Percentiles rank a stretch among this genome's conserved stretches.
Evolutionary conservation across 345 rosid genomes (phyloP).

Genomic region (Rubroshorea leprosula): DNA sequence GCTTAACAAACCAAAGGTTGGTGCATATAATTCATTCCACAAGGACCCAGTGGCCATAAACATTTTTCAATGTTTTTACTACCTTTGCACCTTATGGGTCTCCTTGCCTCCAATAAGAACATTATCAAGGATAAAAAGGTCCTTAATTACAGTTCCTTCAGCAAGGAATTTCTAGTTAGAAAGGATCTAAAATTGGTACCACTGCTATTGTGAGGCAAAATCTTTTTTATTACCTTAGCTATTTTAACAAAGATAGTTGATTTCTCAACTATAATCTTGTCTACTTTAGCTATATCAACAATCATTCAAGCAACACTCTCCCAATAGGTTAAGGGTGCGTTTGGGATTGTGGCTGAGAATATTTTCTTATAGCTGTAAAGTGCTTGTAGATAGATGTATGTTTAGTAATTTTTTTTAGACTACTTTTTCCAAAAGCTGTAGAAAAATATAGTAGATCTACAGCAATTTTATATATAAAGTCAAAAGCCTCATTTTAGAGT

Average conservation of each 20-base stretch:
- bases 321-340: conserved; percentile 80
- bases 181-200: conserved; percentile 65
- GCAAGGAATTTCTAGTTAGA: conserved; percentile 78
- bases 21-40: conserved; percentile 54
- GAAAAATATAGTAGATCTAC: too few relatives aligned
- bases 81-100: conserved; percentile 51
- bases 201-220: conserved; percentile 60
- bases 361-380: too few relatives aligned
- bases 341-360: too few relatives aligned
- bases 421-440: too few relatives aligned
- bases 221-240: conserved; percentile 72
- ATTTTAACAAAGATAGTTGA: conserved; percentile 73
- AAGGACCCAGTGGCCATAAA: conserved; percentile 74
- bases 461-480: too few relatives aligned
- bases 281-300: conserved; percentile 66
- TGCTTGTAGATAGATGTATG: too few relatives aligned
- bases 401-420: too few relatives aligned
- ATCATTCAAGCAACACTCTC: conserved; percentile 81
- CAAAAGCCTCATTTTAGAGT: too few relatives aligned
- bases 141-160: conserved; percentile 63
- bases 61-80: conserved; percentile 41
- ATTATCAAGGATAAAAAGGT: conserved; percentile 52
- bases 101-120: conserved; percentile 73
- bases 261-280: conserved; percentile 70
- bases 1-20: conserved; percentile 77